These are phyloP conservation scores for Arabidopsis suecica DNA, from an alignment of 345 rosid genomes.

Conservation along the genomic window DNA sequence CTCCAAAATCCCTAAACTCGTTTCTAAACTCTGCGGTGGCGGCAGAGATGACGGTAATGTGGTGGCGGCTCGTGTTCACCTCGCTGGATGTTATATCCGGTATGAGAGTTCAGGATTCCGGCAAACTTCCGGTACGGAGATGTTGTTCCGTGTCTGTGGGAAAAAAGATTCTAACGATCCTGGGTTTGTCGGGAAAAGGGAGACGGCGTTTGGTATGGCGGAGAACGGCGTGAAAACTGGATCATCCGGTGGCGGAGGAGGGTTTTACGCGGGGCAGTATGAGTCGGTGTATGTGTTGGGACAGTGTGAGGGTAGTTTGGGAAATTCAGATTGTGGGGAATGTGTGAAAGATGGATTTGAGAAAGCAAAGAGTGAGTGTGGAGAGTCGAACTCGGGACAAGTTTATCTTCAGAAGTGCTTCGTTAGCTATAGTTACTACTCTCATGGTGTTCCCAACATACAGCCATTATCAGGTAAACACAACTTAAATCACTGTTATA, in stretches of 20 bases:
- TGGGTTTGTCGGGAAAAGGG: slow-evolving; percentile 52
- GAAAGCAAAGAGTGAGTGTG: slow-evolving; percentile 62
- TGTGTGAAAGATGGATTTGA: slow-evolving; percentile 69
- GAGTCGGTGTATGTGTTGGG: slow-evolving; percentile 68
- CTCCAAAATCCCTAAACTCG: slow-evolving; percentile 53
- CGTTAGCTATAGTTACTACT: slow-evolving; percentile 79
- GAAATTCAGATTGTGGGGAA: slow-evolving; percentile 59
- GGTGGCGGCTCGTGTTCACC: slow-evolving; percentile 73
- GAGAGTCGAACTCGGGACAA: slow-evolving; percentile 70
- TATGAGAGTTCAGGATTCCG: slow-evolving; percentile 65
- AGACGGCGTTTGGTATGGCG: slow-evolving; percentile 55
- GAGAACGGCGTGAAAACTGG: slow-evolving; percentile 55
- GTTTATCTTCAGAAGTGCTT: slow-evolving; percentile 76
- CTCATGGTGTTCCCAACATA: slow-evolving; percentile 70
- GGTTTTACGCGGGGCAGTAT: slow-evolving; percentile 62
- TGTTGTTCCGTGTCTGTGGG: slow-evolving; percentile 64
- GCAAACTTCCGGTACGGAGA: slow-evolving; percentile 57
- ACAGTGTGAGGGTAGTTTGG: slow-evolving; percentile 88
- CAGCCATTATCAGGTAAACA: slow-evolving; percentile 52
- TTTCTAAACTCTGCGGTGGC: slow-evolving; percentile 62
- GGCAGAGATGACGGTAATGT: slow-evolving; percentile 18
- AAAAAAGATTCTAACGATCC: slow-evolving; percentile 39
- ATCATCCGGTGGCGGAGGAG: slow-evolving; percentile 33
- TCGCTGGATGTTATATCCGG: slow-evolving; percentile 67
- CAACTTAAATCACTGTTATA: not conserved